Percentiles rank a stretch among this genome's conserved stretches.
Evolutionary conservation across 352 stramenopile species (phyloP).

Genomic region (Phytopythium helicoides): DNA sequence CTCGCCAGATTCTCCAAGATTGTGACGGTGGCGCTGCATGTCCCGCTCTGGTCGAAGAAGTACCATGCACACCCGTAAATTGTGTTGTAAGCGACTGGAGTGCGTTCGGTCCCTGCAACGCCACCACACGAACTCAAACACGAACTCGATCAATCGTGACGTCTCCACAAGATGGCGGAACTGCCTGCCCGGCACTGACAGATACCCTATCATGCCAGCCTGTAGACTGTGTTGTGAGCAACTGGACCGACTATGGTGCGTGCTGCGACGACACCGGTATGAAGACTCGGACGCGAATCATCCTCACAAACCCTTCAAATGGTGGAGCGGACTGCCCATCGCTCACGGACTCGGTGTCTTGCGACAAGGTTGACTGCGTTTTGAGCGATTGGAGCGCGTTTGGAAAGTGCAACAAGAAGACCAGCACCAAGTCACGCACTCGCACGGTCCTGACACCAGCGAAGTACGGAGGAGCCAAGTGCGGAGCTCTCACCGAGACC

Average conservation of each 20-base stretch:
- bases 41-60: conserved; percentile 37
- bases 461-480: conserved; percentile 30
- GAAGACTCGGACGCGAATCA: conserved; percentile 32
- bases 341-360: conserved; percentile 31
- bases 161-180: conserved; percentile 43
- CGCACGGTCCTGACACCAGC: conserved; percentile 30
- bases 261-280: conserved; percentile 36
- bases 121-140: conserved; percentile 30
- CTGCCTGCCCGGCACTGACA: conserved; percentile 30
- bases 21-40: conserved; percentile 43
- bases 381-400: conserved; percentile 40
- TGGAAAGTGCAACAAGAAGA: conserved; percentile 31
- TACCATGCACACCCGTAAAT: conserved; percentile 31
- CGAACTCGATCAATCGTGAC: conserved; percentile 43
- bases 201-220: conserved; percentile 35
- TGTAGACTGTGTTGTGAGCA: conserved; percentile 41
- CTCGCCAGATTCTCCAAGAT: conserved; percentile 27
- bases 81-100: conserved; percentile 50
- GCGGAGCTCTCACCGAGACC: conserved; percentile 28
- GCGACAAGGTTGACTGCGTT: conserved; percentile 42
- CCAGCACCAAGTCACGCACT: conserved; percentile 34
- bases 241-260: conserved; percentile 45
- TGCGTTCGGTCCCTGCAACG: conserved; percentile 35
- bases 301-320: conserved; percentile 25
- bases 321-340: conserved; percentile 35